These are phyloP conservation scores for Sporothrix globosa DNA, from an alignment of 2,329 filamentous ascomycete genomes.

Conservation along the genomic window DNA sequence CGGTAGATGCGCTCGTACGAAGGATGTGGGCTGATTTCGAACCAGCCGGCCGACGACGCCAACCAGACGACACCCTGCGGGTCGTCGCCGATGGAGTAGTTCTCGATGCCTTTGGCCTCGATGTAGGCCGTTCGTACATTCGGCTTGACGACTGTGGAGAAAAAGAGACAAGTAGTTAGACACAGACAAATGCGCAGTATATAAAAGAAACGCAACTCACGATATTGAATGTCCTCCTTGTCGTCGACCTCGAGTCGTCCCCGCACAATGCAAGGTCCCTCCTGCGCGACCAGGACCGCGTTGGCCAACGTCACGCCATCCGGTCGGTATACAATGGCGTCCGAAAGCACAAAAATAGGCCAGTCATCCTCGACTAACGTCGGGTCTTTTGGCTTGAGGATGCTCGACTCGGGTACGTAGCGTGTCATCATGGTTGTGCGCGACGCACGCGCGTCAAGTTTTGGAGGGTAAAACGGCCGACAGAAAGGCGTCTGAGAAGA, in stretches of 20 bases:
- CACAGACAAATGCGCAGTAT: too few relatives aligned
- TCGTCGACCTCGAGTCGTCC: constrained; percentile 60
- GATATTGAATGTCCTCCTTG: constrained; percentile 45
- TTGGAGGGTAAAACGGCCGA: not conserved
- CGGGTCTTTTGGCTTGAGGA: constrained; percentile 45
- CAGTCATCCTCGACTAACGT: constrained; percentile 53
- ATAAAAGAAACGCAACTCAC: constrained; percentile 41
- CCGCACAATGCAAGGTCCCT: constrained; percentile 64
- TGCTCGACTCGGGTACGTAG: constrained; percentile 26
- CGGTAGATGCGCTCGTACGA: constrained; percentile 60
- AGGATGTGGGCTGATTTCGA: constrained; percentile 63
- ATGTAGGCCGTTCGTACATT: constrained; percentile 48
- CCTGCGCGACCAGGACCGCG: constrained; percentile 61
- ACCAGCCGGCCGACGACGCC: constrained; percentile 67
- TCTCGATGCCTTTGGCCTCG: constrained; percentile 56
- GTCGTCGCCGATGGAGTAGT: constrained; percentile 63
- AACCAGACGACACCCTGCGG: constrained; percentile 67
- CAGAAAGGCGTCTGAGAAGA: not conserved
- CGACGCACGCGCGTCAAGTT: not conserved
- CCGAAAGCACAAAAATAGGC: constrained; percentile 63
- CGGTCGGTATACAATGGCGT: constrained; percentile 62
- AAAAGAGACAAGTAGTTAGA: not conserved
- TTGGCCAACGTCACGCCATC: constrained; percentile 61
- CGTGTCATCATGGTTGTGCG: not conserved
- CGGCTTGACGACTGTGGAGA: constrained; percentile 43